Conservation (phyloP, 768 basidiomycete species). For the Trametes maxima region DNA sequence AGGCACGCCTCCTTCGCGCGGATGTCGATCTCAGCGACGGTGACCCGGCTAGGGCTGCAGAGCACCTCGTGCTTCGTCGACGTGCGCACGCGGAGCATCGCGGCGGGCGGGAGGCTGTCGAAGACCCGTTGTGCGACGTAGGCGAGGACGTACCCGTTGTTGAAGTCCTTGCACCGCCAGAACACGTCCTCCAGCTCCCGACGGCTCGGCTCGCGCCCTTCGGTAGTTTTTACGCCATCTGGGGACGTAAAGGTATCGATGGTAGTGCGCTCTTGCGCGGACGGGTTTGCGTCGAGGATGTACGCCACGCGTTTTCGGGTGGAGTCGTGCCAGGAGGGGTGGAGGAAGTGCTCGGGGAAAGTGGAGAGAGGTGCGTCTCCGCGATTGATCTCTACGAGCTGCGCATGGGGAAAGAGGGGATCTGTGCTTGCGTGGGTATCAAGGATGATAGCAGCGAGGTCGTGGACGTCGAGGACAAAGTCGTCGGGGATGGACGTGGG, state of each 20-base stretch:
- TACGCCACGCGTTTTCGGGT: conserved; percentile 19
- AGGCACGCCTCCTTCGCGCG: conserved; percentile 17
- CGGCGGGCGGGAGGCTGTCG: conserved; percentile 24
- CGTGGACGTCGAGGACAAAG: conserved; percentile 27
- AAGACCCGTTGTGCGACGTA: conserved; percentile 26
- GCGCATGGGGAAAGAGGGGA: conserved; percentile 15
- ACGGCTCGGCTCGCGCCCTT: conserved; percentile 12
- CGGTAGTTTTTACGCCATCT: conserved; percentile 18
- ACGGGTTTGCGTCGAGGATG: conserved; percentile 13
- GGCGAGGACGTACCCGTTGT: conserved; percentile 24
- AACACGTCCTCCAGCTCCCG: conserved; percentile 28
- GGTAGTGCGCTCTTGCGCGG: conserved; percentile 1
- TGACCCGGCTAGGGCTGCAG: conserved; percentile 18
- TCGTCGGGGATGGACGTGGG: conserved; percentile 15
- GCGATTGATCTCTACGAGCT: conserved; percentile 21
- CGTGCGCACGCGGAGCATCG: conserved; percentile 23
- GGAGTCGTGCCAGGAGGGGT: background rate
- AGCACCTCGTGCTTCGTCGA: conserved; percentile 18
- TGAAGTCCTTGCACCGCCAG: conserved; percentile 29
- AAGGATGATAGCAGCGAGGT: conserved; percentile 25
- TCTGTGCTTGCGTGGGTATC: conserved; percentile 18
- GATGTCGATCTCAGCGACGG: conserved; percentile 24
- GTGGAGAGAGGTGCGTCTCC: conserved; percentile 6
- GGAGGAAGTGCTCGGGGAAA: conserved; percentile 14
- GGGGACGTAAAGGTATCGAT: conserved; percentile 21